Evolutionary conservation across 306 rosid genomes (phyloP).

Genomic region (Corylus avellana): DNA sequence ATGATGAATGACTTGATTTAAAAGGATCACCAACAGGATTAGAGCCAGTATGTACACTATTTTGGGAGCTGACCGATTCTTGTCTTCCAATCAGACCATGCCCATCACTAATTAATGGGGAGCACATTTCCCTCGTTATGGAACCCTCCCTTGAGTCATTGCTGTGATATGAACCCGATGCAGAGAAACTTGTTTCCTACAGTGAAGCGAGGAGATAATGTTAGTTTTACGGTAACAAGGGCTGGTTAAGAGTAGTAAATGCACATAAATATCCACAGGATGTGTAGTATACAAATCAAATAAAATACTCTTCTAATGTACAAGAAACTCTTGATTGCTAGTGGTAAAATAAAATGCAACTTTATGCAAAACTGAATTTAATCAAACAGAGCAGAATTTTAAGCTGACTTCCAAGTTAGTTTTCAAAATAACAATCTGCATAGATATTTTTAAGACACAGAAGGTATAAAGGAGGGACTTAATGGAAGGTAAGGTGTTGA

Average conservation of each 20-base stretch:
- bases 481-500: background rate
- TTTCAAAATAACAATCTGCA: background rate
- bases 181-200: constrained; percentile 53
- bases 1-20: constrained; percentile 35
- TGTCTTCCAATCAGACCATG: constrained; percentile 36
- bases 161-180: constrained; percentile 48
- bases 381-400: background rate
- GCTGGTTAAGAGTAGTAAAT: background rate
- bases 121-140: constrained; percentile 26
- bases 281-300: background rate
- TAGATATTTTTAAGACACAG: background rate
- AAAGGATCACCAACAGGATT: constrained; percentile 9
- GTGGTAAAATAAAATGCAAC: background rate
- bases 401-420: background rate
- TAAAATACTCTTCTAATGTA: background rate
- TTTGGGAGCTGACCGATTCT: constrained; percentile 41
- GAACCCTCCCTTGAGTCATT: constrained; percentile 41
- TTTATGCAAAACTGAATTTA: background rate
- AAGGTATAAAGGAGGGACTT: background rate
- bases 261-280: background rate
- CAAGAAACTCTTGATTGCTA: constrained; percentile 6
- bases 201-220: background rate
- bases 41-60: constrained; percentile 20
- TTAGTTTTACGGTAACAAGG: constrained; percentile 18
- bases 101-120: constrained; percentile 24